Evolutionary conservation across 306 rosid genomes (phyloP).

Genomic region (Inga oerstediana): DNA sequence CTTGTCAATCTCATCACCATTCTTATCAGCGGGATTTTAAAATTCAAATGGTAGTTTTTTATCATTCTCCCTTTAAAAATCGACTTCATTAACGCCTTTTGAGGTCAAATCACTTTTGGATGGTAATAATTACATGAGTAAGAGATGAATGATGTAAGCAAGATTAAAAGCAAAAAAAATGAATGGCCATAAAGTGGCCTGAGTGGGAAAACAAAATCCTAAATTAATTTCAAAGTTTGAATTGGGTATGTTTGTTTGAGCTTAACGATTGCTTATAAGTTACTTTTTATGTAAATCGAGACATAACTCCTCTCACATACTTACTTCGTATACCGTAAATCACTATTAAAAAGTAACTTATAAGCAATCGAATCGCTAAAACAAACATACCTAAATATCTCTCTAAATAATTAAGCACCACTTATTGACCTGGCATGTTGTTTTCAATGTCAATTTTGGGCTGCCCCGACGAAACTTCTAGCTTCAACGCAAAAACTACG

Average conservation of each 20-base stretch:
- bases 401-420: background rate
- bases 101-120: background rate
- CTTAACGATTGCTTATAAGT: no score
- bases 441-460: slow-evolving; percentile 24
- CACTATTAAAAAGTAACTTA: no score
- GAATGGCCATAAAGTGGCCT: background rate
- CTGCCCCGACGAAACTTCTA: slow-evolving; percentile 28
- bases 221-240: background rate
- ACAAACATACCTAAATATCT: no score
- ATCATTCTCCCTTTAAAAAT: no score
- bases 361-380: no score
- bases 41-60: no score
- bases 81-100: background rate
- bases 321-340: no score
- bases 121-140: background rate
- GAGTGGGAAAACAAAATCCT: background rate
- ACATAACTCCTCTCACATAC: no score
- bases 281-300: no score
- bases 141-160: background rate
- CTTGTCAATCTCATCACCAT: no score
- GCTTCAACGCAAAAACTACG: background rate
- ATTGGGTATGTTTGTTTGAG: no score
- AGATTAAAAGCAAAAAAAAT: background rate
- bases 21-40: no score
- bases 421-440: background rate